These are phyloP conservation scores for Mortierella alpina DNA, from an alignment of 192 early-diverging fungal species.

Conservation along the genomic window DNA sequence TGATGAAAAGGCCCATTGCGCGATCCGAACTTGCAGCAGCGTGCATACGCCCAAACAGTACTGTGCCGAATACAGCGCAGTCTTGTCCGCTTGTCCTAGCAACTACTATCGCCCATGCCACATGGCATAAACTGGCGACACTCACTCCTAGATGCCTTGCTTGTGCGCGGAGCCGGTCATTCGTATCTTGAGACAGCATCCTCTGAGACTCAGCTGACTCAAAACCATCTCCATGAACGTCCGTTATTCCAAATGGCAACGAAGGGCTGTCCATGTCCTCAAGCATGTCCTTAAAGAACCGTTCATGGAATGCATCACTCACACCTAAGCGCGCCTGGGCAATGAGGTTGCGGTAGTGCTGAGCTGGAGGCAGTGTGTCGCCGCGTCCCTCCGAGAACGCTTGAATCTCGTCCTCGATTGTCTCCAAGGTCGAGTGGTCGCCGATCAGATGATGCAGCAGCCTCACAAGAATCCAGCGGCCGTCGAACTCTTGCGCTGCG, in stretches of 20 bases:
- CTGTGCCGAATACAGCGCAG: not conserved
- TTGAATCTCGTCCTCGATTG: not conserved
- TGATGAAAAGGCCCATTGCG: not conserved
- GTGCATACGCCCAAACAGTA: not conserved
- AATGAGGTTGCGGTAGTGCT: conserved; percentile 4
- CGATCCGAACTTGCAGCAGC: not conserved
- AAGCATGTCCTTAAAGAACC: conserved; percentile 4
- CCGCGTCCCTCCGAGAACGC: not conserved
- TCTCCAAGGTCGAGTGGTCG: not conserved
- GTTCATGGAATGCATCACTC: not conserved
- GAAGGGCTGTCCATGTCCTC: not conserved
- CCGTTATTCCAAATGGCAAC: too few species aligned
- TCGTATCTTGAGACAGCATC: too few species aligned
- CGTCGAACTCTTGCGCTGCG: not conserved
- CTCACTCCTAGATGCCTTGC: too few species aligned
- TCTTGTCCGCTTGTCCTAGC: conserved; percentile 1
- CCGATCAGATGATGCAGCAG: conserved; percentile 3
- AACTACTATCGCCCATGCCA: too few species aligned
- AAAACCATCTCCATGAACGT: too few species aligned
- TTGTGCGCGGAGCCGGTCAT: too few species aligned
- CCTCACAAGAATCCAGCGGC: not conserved
- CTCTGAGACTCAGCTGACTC: too few species aligned
- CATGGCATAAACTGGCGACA: too few species aligned
- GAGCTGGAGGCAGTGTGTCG: not conserved
- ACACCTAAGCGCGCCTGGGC: not conserved